phyloP scores from a whole-genome alignment of 371 early-diverging fungal species.

The Vairimorpha necatrix region DNA sequence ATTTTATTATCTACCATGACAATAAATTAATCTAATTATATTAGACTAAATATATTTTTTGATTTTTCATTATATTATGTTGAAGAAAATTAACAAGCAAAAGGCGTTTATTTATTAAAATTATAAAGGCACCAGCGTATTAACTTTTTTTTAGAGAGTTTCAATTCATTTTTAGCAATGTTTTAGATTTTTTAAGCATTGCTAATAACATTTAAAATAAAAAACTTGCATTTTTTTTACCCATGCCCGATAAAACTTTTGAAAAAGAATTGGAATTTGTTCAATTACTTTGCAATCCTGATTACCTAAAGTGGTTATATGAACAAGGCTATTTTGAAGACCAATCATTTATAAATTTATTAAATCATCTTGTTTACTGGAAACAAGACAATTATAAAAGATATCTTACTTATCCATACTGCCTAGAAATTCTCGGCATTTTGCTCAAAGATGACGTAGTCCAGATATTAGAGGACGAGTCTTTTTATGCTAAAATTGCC shows the following conservation, averaged over 20 bases:
- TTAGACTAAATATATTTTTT: no score
- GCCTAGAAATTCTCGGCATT: slow-evolving; percentile 57
- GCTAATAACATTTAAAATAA: not conserved
- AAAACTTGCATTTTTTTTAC: not conserved
- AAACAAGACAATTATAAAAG: slow-evolving; percentile 50
- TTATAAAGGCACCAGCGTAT: no score
- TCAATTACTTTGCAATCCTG: slow-evolving; percentile 65
- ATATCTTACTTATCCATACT: slow-evolving; percentile 63
- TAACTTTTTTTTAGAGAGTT: not conserved
- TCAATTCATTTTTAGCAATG: not conserved
- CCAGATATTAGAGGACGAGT: slow-evolving; percentile 24
- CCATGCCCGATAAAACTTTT: slow-evolving; percentile 49
- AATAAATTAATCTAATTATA: no score
- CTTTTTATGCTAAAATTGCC: slow-evolving; percentile 31
- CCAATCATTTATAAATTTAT: slow-evolving; percentile 54
- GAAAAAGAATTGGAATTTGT: slow-evolving; percentile 64
- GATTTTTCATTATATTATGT: no score
- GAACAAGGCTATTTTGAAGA: slow-evolving; percentile 59
- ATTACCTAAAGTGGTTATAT: slow-evolving; percentile 61
- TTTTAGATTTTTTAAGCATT: not conserved
- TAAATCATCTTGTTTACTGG: slow-evolving; percentile 62
- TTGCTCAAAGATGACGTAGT: slow-evolving; percentile 49
- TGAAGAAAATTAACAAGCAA: no score
- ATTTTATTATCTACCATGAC: not conserved
- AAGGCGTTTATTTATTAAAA: no score